Evolutionary conservation across 352 stramenopile species (phyloP).

Genomic region (Pythium periplocum): DNA sequence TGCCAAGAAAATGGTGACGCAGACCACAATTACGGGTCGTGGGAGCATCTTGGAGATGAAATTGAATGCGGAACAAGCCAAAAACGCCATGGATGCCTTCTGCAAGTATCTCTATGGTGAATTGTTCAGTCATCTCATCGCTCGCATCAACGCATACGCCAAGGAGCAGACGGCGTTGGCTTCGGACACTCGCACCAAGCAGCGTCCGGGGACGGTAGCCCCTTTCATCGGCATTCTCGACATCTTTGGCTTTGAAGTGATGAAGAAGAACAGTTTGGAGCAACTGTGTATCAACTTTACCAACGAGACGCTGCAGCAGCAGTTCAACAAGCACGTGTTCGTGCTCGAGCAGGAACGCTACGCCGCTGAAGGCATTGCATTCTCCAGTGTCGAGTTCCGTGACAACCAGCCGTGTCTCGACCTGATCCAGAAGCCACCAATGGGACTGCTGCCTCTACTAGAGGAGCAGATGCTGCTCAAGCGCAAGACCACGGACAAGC

Average conservation of each 20-base stretch:
- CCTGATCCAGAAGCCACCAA: constrained; percentile 77
- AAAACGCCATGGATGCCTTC: constrained; percentile 80
- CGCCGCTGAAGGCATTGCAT: constrained; percentile 63
- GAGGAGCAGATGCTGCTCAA: constrained; percentile 88
- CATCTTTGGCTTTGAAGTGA: constrained; percentile 90
- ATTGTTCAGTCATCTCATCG: constrained; percentile 72
- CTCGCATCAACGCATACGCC: constrained; percentile 67
- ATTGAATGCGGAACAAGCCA: constrained; percentile 61
- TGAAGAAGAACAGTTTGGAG: constrained; percentile 85
- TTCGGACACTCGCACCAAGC: background rate
- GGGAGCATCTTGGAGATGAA: constrained; percentile 75
- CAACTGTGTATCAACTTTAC: constrained; percentile 91
- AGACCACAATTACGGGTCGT: constrained; percentile 73
- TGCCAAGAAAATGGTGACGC: constrained; percentile 75
- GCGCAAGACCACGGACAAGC: constrained; percentile 79
- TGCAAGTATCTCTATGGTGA: constrained; percentile 84
- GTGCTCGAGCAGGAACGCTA: constrained; percentile 81
- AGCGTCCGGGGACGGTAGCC: background rate
- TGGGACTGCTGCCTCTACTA: constrained; percentile 72
- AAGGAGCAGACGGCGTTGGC: constrained; percentile 40
- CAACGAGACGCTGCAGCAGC: constrained; percentile 88
- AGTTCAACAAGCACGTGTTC: constrained; percentile 89
- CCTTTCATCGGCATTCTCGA: constrained; percentile 87
- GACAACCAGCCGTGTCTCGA: constrained; percentile 79
- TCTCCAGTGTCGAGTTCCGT: constrained; percentile 77